Evolutionary conservation across 1,139 yeast species (phyloP), one percentile per base, ranked within the genome.

Genomic region (Debaryomyces coudertii): DNA sequence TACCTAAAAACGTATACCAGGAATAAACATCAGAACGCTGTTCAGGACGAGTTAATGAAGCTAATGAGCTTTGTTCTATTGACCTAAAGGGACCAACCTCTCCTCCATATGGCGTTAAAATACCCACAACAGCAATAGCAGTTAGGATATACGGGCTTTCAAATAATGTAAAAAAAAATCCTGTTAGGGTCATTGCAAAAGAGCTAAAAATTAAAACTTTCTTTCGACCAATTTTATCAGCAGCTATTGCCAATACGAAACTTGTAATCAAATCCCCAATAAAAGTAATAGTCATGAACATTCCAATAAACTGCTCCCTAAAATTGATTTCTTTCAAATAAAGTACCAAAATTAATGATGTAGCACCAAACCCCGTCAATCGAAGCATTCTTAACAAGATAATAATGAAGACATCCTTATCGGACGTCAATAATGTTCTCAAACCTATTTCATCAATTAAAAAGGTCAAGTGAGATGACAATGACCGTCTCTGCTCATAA

Each of bases 11-110:
- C 2, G 68, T 66, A 49, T 73, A 71, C 77, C 77, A 73, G 2
- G 76, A 67, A 51, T 68, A 73, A 25, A 69, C 61, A 53, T 73
- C 79, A 0, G 77, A 68, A 44, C 76, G 55, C 20, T 68, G 57
- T 7, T 57, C 55, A 9, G 57, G 50, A 4, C 60, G 55, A 1
- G 64, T 63, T 50, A 72, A 58, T 9, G 71, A 62, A 0, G 77
- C 76, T 34, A 73, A 63, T 1, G 71, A 52, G 34, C 73, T 61
- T 44, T 71, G 76, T 50, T 73, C 79, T 18, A 72, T 62, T 3
- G 76, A 65, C 45, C 77, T 58, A 52, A 71, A 73, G 0, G 76
- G 72, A 0, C 77, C 77, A 12, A 72, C 77, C 49, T 73, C 79
- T 2, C 72, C 74, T 0, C 78, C 78, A 24, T 69, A 63, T 4